Base-by-base conservation (phyloP, 2,329 filamentous ascomycete species). In the Aphanocladium album region DNA sequence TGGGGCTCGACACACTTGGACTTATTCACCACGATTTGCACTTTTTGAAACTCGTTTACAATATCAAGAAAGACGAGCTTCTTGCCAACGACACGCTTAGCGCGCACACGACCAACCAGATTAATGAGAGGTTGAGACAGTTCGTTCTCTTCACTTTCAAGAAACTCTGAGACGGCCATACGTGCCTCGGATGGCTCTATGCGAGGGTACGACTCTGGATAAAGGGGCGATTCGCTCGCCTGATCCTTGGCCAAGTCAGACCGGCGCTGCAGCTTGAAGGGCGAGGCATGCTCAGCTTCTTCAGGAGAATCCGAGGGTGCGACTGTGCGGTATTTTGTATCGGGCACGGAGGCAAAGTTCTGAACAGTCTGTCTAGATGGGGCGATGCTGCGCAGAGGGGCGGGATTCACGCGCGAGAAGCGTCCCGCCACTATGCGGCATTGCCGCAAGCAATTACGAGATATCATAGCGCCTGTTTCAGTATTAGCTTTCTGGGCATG, bases 21-120 rank as follows among this genome's bases (percentile, higher is more conserved):
- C 67, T 87, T 80, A 73, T 90, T 89, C 73, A 89, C 82, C 77
- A 96, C 86, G 63, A 88, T 82, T 75, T 99, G 95, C 37, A 96
- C 74, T 64, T 82, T 84, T 66, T 85, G 77, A 61, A 87, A 88
- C 70, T 91, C 86, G 72, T 91, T 86, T 66, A 86, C 80, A 54
- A 98, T 77, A 74, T 95, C 89, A 66, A 97, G 73, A 73, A 99
- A 99, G 64, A 91, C 80, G 67, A 99, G 85, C 74, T 89, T 91
- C 67, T 85, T 87, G 66, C 93, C 88, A 59, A 86, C 83, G 52
- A 84, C 79, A 64, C 91, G 89, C 70, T 89, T 83, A 51, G 87
- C 86, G 68, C 82, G 80, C 64, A 96, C 81, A 71, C 91, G 91
- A 74, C 92, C 91, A 57, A 67, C 70, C 35, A 76, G 62, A 21